A percentile compares a stretch with the other conserved stretches of the same genome.
Conservation (phyloP, 495 filamentous ascomycete genomes). For the Recurvomyces mirabilis region DNA sequence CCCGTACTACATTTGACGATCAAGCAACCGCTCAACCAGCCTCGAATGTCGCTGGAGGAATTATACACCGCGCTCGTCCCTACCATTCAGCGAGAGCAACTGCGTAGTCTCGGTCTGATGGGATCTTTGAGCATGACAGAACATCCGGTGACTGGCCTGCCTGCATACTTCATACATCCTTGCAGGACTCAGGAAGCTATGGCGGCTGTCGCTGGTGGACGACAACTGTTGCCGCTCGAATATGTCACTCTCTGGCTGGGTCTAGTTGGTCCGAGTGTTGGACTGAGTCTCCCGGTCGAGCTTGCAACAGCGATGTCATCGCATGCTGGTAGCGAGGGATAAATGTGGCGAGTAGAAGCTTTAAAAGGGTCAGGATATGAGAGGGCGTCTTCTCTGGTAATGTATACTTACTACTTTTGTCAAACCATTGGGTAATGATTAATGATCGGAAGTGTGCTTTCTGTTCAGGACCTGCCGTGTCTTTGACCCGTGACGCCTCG, state of each 20-base stretch:
- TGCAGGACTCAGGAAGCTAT: slow-evolving; percentile 77
- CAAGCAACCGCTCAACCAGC: slow-evolving; percentile 32
- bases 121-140: slow-evolving; percentile 69
- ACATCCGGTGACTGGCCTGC: slow-evolving; percentile 63
- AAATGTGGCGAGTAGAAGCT: background rate
- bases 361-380: slow-evolving; percentile 2
- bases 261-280: slow-evolving; percentile 59
- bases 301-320: slow-evolving; percentile 23
- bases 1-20: slow-evolving; percentile 50
- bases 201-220: slow-evolving; percentile 36
- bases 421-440: no score
- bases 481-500: no score
- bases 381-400: background rate
- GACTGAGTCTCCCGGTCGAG: slow-evolving; percentile 54
- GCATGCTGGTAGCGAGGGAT: background rate
- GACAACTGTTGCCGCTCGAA: slow-evolving; percentile 43
- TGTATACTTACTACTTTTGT: no score
- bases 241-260: slow-evolving; percentile 79
- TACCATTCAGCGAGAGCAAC: slow-evolving; percentile 42
- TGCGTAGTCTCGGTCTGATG: slow-evolving; percentile 51
- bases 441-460: no score
- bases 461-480: no score
- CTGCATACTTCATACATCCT: slow-evolving; percentile 73
- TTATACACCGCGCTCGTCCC: slow-evolving; percentile 64
- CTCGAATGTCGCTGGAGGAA: slow-evolving; percentile 33